Conservation (phyloP, 805 yeast genomes). For the Tetrapisispora namnaoensis region DNA sequence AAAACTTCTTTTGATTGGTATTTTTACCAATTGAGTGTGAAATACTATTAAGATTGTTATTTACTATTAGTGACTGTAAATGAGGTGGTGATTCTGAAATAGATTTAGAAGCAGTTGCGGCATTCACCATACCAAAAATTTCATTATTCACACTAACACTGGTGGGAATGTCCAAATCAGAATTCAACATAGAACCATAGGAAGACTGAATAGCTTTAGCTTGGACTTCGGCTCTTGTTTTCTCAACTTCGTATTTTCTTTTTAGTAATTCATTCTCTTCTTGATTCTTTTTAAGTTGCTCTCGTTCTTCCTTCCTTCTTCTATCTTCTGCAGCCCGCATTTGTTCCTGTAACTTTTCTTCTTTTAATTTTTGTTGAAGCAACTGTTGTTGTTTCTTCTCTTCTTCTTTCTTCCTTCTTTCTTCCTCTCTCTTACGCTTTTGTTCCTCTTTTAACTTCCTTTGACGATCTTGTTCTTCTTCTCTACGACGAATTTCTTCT, state of each 20-base stretch:
- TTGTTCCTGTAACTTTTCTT: constrained; percentile 23
- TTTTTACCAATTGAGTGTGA: not conserved
- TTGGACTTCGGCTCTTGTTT: not conserved
- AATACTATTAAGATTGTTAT: not conserved
- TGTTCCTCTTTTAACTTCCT: constrained; percentile 32
- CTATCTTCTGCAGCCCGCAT: constrained; percentile 18
- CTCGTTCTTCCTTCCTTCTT: constrained; percentile 5
- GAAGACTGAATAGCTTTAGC: constrained; percentile 1
- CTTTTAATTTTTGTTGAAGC: constrained; percentile 19
- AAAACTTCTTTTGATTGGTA: not conserved
- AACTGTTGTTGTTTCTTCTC: constrained; percentile 22
- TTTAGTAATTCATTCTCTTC: not conserved
- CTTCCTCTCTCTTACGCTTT: constrained; percentile 32
- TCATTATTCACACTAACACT: constrained; percentile 15
- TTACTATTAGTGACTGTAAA: constrained; percentile 9
- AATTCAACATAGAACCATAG: not conserved
- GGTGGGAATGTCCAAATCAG: not conserved
- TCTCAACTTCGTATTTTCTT: not conserved
- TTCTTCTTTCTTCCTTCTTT: constrained; percentile 28
- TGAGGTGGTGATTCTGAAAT: constrained; percentile 14
- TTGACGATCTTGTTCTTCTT: constrained; percentile 33
- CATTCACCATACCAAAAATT: constrained; percentile 20
- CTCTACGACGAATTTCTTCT: constrained; percentile 34
- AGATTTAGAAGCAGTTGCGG: constrained; percentile 20
- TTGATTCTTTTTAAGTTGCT: not conserved